Conservation (phyloP, 495 filamentous ascomycete species). For the Daldinia childiae region DNA sequence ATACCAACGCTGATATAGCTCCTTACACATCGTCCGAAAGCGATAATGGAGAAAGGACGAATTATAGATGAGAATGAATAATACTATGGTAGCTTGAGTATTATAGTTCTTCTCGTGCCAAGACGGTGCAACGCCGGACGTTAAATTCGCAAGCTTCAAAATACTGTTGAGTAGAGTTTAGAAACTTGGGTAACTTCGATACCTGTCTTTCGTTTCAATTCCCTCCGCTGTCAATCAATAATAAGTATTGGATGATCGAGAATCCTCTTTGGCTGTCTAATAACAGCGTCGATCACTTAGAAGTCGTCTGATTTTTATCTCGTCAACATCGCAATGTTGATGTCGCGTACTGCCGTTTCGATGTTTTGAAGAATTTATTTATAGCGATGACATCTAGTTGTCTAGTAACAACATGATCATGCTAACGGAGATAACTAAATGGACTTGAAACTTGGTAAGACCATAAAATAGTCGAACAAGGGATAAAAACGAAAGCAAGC, state of each 20-base stretch:
- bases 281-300: slow-evolving; percentile 34
- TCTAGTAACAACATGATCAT: slow-evolving; percentile 48
- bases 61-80: slow-evolving; percentile 7
- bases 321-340: slow-evolving; percentile 29
- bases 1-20: slow-evolving; percentile 47
- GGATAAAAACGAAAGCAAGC: slow-evolving; percentile 3
- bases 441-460: neutral
- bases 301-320: slow-evolving; percentile 6
- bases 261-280: slow-evolving; percentile 36
- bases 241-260: slow-evolving; percentile 17
- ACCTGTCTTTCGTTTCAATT: slow-evolving; percentile 12
- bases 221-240: slow-evolving; percentile 3
- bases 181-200: neutral
- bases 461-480: slow-evolving; percentile 1
- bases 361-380: slow-evolving; percentile 5
- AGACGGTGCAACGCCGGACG: slow-evolving; percentile 7
- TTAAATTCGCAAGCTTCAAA: slow-evolving; percentile 11
- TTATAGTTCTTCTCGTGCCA: slow-evolving; percentile 7
- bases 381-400: slow-evolving; percentile 27
- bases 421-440: slow-evolving; percentile 2
- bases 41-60: neutral
- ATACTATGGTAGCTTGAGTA: neutral
- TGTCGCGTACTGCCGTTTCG: slow-evolving; percentile 30
- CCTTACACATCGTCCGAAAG: slow-evolving; percentile 41
- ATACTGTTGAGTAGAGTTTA: slow-evolving; percentile 2